Conservation (phyloP, 1,139 yeast species). For the Saccharomyces hybrid region DNA sequence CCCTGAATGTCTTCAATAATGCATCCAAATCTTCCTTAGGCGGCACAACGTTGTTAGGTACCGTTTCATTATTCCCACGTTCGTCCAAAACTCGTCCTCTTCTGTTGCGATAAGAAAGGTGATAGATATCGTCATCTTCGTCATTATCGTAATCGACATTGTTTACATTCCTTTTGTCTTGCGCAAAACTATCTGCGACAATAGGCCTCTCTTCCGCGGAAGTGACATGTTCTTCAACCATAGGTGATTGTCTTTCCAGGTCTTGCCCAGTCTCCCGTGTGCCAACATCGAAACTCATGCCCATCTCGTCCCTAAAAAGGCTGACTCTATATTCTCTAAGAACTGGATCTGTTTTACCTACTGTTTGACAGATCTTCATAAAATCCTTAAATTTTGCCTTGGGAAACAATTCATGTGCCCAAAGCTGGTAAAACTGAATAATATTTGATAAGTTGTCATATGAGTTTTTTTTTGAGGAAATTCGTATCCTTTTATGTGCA, state of each 20-base stretch:
- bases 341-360: constrained; percentile 25
- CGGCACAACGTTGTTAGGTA: background rate
- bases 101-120: background rate
- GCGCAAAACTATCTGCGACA: background rate
- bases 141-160: constrained; percentile 6
- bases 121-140: constrained; percentile 10
- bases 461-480: constrained; percentile 36
- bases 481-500: constrained; percentile 37
- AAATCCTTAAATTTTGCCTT: constrained; percentile 70
- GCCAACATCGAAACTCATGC: constrained; percentile 9
- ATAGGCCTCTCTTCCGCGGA: background rate
- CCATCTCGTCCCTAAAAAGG: constrained; percentile 25
- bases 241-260: background rate
- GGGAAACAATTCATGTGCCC: constrained; percentile 81
- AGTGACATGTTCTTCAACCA: constrained; percentile 3
- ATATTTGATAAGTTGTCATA: constrained; percentile 42
- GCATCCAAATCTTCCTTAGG: background rate
- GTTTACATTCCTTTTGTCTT: constrained; percentile 5
- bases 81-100: background rate
- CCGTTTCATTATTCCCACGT: background rate
- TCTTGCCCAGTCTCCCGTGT: background rate
- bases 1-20: background rate
- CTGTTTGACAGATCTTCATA: constrained; percentile 24
- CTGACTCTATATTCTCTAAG: constrained; percentile 25
- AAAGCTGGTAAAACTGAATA: constrained; percentile 64